Evolutionary conservation across 2,329 filamentous ascomycete genomes (phyloP).

Genomic region (Colletotrichum tofieldiae): DNA sequence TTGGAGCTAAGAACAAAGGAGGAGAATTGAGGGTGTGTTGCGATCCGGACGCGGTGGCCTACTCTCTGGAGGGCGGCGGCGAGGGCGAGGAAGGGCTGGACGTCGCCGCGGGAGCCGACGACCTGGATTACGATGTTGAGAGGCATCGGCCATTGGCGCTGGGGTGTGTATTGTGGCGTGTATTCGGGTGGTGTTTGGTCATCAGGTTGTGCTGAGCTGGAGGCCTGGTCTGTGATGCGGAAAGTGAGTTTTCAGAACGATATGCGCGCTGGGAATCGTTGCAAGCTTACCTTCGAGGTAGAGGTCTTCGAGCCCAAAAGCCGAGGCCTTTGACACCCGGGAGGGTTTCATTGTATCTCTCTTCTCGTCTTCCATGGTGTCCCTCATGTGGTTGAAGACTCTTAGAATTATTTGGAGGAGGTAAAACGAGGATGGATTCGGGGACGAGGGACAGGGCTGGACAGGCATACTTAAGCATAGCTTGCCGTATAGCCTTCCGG

Average conservation of each 20-base stretch:
- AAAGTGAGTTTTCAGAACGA: background rate
- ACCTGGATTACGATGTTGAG: conserved; percentile 71
- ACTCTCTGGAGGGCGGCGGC: conserved; percentile 63
- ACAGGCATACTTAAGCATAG: conserved; percentile 25
- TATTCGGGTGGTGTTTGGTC: conserved; percentile 27
- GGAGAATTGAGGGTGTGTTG: conserved; percentile 65
- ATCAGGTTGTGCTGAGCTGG: conserved; percentile 9
- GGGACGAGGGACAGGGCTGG: background rate
- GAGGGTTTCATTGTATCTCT: conserved; percentile 2
- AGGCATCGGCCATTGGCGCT: conserved; percentile 24
- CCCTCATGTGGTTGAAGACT: background rate
- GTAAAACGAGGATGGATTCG: background rate
- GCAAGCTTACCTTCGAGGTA: conserved; percentile 17
- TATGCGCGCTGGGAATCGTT: background rate
- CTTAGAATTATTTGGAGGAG: background rate
- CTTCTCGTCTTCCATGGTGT: conserved; percentile 17
- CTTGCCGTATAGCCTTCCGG: conserved; percentile 9
- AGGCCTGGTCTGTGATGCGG: conserved; percentile 16
- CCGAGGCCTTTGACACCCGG: conserved; percentile 25
- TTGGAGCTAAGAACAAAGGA: conserved; percentile 61
- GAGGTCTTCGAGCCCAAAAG: conserved; percentile 24
- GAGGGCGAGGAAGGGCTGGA: conserved; percentile 70
- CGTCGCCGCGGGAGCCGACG: conserved; percentile 68
- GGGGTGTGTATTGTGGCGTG: conserved; percentile 5
- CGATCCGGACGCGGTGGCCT: conserved; percentile 66